Base-by-base conservation (phyloP, 140 eudicot genomes). In the Cichorium intybus region DNA sequence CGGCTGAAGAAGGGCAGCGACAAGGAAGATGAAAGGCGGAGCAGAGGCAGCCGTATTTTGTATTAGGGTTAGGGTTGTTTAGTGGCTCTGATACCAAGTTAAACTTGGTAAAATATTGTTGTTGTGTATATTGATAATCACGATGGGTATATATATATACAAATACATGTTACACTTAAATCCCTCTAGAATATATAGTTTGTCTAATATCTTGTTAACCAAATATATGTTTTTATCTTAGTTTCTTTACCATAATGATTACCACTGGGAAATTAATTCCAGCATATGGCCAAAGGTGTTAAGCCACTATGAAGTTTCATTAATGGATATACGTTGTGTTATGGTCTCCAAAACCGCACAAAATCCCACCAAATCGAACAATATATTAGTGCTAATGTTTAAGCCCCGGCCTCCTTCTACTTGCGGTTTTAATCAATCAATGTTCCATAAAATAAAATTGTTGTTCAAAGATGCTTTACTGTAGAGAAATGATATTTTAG, bases 391-490 rank as follows among this genome's bases (percentile, higher is more conserved):
- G n/a, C n/a, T n/a, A n/a, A n/a, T n/a, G n/a, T n/a, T n/a, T 43
- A 43, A 43, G 12, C 26, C 14, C 22, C 16, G 23, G 66, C 17
- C 34, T 31, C 7, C 60, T 47, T n/a, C 26, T 58, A 28, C 60
- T 47, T 35, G 55, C 24, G 45, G 43, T 26, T 56, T 57, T 49
- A 37, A 56, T 65, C 46, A 56, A 56, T 64, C 26, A 47, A 29
- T 64, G 72, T 47, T 48, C 26, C 68, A 50, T 39, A 64, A 21
- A 34, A 51, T 43, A 33, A 37, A 21, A 59, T 24, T 35, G 45
- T 51, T 60, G 35, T 52, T 60, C 27, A 82, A 81, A 76, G 70
- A 27, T 51, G 74, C 77, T 64, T 75, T 82, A 65, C 26, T 23
- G 26, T 35, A 65, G 12, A 45, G 29, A 55, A 55, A 62, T 69